phyloP scores from a whole-genome alignment of 2,329 filamentous ascomycete genomes.

The Penicillium sp. region DNA sequence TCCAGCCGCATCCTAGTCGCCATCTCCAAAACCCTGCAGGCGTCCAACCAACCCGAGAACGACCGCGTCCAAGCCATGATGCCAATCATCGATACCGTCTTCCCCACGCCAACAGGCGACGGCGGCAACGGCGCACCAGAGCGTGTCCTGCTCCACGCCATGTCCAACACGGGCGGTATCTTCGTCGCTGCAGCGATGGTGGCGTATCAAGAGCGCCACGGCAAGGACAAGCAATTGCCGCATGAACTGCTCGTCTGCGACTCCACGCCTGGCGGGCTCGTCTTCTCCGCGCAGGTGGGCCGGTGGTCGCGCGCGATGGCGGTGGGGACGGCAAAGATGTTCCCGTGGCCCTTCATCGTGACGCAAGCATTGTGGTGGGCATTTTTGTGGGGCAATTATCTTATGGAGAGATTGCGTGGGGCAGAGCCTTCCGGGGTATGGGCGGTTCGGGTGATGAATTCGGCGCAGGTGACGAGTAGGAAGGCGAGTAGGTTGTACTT shows the following conservation, averaged over 20 bases:
- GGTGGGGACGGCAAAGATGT: constrained; percentile 47
- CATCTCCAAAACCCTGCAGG: constrained; percentile 53
- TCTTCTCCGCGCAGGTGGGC: constrained; percentile 33
- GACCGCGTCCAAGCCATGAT: constrained; percentile 50
- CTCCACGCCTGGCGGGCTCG: constrained; percentile 57
- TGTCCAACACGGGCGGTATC: constrained; percentile 62
- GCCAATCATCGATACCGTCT: constrained; percentile 38
- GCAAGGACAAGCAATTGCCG: constrained; percentile 41
- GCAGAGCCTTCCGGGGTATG: constrained; percentile 22
- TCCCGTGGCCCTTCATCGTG: constrained; percentile 50
- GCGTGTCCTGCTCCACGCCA: constrained; percentile 54
- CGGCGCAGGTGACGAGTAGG: constrained; percentile 9
- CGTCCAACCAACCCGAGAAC: constrained; percentile 48
- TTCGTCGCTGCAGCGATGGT: constrained; percentile 54
- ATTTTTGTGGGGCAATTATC: constrained; percentile 44
- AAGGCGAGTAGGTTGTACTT: constrained; percentile 21
- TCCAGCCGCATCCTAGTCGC: constrained; percentile 54
- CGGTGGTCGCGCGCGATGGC: constrained; percentile 59
- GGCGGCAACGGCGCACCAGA: constrained; percentile 20
- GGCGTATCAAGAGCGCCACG: constrained; percentile 45
- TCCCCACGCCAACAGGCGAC: constrained; percentile 24
- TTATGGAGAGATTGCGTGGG: constrained; percentile 19
- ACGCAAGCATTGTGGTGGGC: constrained; percentile 52
- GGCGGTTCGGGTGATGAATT: constrained; percentile 22
- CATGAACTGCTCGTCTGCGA: constrained; percentile 54